Evolutionary conservation across 148 eudicot species (phyloP).

Genomic region (Rheum nobile): DNA sequence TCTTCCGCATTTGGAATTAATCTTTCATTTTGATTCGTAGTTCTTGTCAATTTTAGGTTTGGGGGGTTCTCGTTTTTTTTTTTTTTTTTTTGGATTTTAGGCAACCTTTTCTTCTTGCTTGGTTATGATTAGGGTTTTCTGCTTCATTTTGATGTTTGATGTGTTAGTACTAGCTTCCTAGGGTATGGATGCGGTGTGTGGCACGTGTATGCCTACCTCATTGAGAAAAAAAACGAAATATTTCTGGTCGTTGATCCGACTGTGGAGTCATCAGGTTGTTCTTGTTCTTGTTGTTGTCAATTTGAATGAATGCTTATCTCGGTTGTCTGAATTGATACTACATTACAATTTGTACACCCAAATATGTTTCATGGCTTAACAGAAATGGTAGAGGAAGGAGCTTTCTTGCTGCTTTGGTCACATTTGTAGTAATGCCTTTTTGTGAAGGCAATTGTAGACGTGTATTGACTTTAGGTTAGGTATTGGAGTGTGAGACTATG

Average conservation of each 20-base stretch:
- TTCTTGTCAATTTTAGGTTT: not conserved
- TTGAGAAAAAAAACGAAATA: not conserved
- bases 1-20: not conserved
- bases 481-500: too few relatives aligned
- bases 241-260: not conserved
- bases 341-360: not conserved
- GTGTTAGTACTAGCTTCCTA: not conserved
- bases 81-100: not conserved
- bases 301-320: not conserved
- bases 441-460: too few relatives aligned
- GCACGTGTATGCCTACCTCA: not conserved
- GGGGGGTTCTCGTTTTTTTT: not conserved
- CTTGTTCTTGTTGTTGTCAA: not conserved
- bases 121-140: slow-evolving; percentile 7
- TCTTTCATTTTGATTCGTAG: not conserved
- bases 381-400: too few relatives aligned
- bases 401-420: too few relatives aligned
- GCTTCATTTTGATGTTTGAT: not conserved
- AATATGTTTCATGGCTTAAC: too few relatives aligned
- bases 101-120: not conserved
- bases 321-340: not conserved
- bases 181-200: not conserved
- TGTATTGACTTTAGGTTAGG: too few relatives aligned
- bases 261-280: not conserved
- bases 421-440: too few relatives aligned